Evolutionary conservation across 331 rosid species (phyloP).

Genomic region (Prunus yedoensis): DNA sequence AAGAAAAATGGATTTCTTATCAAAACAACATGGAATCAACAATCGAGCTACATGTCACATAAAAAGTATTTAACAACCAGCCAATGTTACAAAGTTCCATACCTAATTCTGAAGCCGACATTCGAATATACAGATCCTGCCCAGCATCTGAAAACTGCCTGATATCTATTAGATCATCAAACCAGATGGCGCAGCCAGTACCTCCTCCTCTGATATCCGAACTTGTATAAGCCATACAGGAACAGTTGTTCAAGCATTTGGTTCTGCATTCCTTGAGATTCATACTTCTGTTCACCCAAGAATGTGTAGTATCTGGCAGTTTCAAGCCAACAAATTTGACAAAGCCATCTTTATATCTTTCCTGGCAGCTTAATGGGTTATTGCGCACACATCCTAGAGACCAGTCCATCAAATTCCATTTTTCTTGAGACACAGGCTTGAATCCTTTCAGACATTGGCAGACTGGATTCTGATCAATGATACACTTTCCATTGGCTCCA

Average conservation of each 20-base stretch:
- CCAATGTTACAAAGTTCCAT: too few species aligned
- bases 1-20: background rate
- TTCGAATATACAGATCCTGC: too few species aligned
- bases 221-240: too few species aligned
- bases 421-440: slow-evolving; percentile 26
- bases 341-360: slow-evolving; percentile 35
- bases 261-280: slow-evolving; percentile 34
- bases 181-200: too few species aligned
- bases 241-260: slow-evolving; percentile 26
- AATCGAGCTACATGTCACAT: too few species aligned
- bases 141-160: too few species aligned
- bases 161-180: too few species aligned
- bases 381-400: slow-evolving; percentile 41
- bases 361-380: slow-evolving; percentile 24
- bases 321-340: slow-evolving; percentile 20
- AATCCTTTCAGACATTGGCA: slow-evolving; percentile 55
- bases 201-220: too few species aligned
- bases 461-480: slow-evolving; percentile 20
- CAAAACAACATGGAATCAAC: too few species aligned
- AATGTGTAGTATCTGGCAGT: slow-evolving; percentile 43
- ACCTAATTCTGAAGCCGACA: too few species aligned
- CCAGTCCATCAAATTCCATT: slow-evolving; percentile 42
- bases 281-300: slow-evolving; percentile 29
- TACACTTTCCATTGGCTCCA: slow-evolving; percentile 46
- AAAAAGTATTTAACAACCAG: background rate